Base-by-base conservation (phyloP, 305 asterid species). In the Solanum hybrid region DNA sequence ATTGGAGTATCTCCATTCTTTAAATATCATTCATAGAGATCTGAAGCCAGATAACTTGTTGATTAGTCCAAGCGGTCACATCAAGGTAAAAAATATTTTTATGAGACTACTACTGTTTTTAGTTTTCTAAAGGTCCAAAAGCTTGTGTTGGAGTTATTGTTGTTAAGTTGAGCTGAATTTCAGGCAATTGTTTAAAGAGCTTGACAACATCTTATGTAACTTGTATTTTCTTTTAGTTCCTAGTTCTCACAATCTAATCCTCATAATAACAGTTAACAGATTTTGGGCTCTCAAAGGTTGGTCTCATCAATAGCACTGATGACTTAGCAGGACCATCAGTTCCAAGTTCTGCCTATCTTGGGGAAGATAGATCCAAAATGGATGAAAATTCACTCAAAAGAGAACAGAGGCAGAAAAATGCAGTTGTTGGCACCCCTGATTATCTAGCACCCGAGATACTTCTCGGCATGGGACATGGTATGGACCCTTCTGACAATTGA, bases 371-470 rank as follows among this genome's bases (percentile, higher is more conserved):
- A 92, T 94, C 94, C 86, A 94, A 94, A 90, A 92, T 57, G 82
- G 93, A 92, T 67, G 92, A 98, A 88, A 75, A 86, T 33, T 92
- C 98, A 61, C 90, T 88, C 40, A 94, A 96, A 93, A 95, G 94
- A 93, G 98, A 96, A 91, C 93, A 93, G 90, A 93, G 98, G 90
- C 95, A 95, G 92, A 96, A 95, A 86, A 95, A 94, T 92, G 91
- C 98, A 71, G 98, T 96, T 89, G 99, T 96, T 88, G 99, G 99
- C 90, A 98, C 99, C 90, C 99, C 99, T 71, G 99, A 98, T 93
- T 98, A 98, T 93, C 93, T 98, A 96, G 99, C 99, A 88, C 99
- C 99, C 13, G 99, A 98, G 94, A 98, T 98, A 93, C 99, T 98
- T 93, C 99, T 98, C 31, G 99, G 99, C 92, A 97, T 92, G 96